Percentiles rank a stretch among this genome's conserved stretches.
phyloP scores from a whole-genome alignment of 192 early-diverging fungal species.

The Umbelopsis sp. region DNA sequence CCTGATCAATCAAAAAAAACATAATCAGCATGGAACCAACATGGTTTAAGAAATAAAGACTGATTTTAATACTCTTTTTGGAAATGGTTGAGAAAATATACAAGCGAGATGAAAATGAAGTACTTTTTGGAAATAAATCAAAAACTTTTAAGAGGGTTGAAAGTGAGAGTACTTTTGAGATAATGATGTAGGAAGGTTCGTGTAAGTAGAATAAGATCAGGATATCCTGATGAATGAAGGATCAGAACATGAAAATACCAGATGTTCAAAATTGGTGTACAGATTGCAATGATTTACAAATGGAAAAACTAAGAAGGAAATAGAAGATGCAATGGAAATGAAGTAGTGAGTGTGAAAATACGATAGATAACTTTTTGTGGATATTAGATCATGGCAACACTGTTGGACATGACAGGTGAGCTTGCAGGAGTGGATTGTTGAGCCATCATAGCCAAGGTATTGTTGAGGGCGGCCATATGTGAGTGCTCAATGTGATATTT shows the following conservation, averaged over 20 bases:
- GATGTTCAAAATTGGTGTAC: slow-evolving; percentile 9
- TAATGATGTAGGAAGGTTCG: not conserved
- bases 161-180: not conserved
- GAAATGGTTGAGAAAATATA: slow-evolving; percentile 5
- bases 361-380: too few species aligned
- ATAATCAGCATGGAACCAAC: not conserved
- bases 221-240: slow-evolving; percentile 10
- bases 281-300: slow-evolving; percentile 21
- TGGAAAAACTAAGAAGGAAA: not conserved
- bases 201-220: not conserved
- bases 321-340: slow-evolving; percentile 16
- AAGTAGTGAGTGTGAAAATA: not conserved
- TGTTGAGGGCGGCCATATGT: slow-evolving; percentile 51
- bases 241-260: not conserved
- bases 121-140: not conserved
- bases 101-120: slow-evolving; percentile 9
- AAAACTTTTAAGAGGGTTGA: not conserved
- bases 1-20: not conserved
- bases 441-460: slow-evolving; percentile 28
- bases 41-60: not conserved
- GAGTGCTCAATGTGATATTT: slow-evolving; percentile 93
- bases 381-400: slow-evolving; percentile 2
- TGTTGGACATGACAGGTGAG: slow-evolving; percentile 19
- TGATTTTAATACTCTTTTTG: slow-evolving; percentile 9
- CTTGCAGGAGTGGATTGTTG: slow-evolving; percentile 13